Conservation (phyloP, 139 green algal genomes). For the Haematococcus lacustris region DNA sequence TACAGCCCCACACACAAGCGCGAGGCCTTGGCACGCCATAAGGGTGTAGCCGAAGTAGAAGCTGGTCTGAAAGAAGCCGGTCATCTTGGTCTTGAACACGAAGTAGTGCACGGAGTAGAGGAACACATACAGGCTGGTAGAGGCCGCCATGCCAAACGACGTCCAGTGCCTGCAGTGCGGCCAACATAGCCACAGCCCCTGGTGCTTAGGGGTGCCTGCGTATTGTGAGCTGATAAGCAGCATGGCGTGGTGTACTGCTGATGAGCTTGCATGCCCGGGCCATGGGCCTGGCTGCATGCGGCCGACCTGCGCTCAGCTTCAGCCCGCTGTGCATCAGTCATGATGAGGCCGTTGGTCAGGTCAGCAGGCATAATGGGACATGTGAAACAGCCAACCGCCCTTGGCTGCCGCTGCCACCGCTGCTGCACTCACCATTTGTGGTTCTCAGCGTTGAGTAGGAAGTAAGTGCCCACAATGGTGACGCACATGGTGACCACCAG, state of each 20-base stretch:
- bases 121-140: conserved; percentile 86
- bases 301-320: no score
- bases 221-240: no score
- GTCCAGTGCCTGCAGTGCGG: conserved; percentile 77
- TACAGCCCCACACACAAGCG: conserved; percentile 65
- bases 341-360: no score
- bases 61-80: conserved; percentile 90
- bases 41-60: conserved; percentile 97
- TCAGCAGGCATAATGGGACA: no score
- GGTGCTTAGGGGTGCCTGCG: no score
- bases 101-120: conserved; percentile 90
- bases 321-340: no score
- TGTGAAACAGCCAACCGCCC: no score
- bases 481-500: conserved; percentile 84
- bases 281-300: no score
- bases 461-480: conserved; percentile 92
- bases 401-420: no score
- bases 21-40: conserved; percentile 86
- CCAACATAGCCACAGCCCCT: no score
- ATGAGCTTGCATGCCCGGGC: no score
- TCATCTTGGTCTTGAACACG: conserved; percentile 94
- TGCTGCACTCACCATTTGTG: conserved; percentile 87
- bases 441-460: conserved; percentile 98
- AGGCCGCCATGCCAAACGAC: conserved; percentile 73
- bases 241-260: no score